phyloP scores from a whole-genome alignment of 2,329 filamentous ascomycete species.

The Xylaria sp. region DNA sequence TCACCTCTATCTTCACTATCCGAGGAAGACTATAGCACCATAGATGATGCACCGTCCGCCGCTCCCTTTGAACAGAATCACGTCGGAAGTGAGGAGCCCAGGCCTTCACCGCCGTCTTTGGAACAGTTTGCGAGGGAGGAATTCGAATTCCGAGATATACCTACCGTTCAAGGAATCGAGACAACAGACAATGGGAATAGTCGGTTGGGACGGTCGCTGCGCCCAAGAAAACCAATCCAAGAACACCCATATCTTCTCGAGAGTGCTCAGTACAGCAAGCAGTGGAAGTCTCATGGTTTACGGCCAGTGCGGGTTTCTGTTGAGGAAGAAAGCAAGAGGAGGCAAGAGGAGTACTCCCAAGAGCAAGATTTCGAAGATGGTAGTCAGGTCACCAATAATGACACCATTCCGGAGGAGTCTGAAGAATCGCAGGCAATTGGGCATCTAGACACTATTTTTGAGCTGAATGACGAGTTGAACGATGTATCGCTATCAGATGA shows the following conservation, averaged over 20 bases:
- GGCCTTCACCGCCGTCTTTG: neutral
- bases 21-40: conserved; percentile 16
- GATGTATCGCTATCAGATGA: conserved; percentile 29
- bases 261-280: conserved; percentile 58
- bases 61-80: neutral
- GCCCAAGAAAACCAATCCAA: conserved; percentile 65
- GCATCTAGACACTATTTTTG: conserved; percentile 23
- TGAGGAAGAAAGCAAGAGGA: conserved; percentile 40
- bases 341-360: conserved; percentile 51
- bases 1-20: conserved; percentile 13
- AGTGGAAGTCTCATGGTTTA: conserved; percentile 60
- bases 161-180: conserved; percentile 4
- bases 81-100: conserved; percentile 7
- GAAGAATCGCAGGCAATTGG: conserved; percentile 45
- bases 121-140: conserved; percentile 11
- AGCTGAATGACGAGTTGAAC: conserved; percentile 33
- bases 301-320: conserved; percentile 55
- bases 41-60: neutral
- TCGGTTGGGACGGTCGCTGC: conserved; percentile 52
- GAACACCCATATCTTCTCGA: conserved; percentile 65
- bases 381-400: conserved; percentile 50
- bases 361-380: conserved; percentile 59
- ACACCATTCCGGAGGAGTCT: conserved; percentile 37
- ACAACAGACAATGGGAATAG: conserved; percentile 3
- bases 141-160: conserved; percentile 21